Evolutionary conservation across 2,329 filamentous ascomycete genomes (phyloP), one percentile per base, ranked within the genome.

Genomic region (Arthrobotrys musiformis): DNA sequence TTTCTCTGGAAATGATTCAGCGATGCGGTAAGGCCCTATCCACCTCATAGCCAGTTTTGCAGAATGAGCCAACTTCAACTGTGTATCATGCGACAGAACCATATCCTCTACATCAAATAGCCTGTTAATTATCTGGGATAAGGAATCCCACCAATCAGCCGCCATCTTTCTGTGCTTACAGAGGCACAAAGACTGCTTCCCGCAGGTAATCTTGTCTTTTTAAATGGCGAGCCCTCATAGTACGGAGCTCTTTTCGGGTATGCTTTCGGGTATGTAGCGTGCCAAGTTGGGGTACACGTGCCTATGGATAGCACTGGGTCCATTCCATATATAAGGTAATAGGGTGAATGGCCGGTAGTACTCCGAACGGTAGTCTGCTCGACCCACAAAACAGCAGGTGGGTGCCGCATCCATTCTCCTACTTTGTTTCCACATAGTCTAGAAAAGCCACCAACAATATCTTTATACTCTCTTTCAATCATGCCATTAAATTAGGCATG

Each of bases 21-120:
- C 37, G 9, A 61, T 42, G 22, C 9, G 13, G 26, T 61, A 61
- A 17, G 56, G 56, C 9, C 26, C 54, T 60, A 37, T 60, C 54
- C 54, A 37, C 26, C 35, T 60, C 6, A 26, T 26, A 2, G 13
- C 11, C 19, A 37, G 26, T 42, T 60, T 60, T 5, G 30, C 35
- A 19, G 54, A 60, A 42, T 37, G 35, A 2, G 30, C 19, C 19
- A 42, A 37, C 35, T 60, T 42, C 28, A 37, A 28, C 54, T 60
- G 54, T 13, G 24, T 60, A 8, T 60, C 30, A 22, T 60, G 54
- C 28, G 37, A 15, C 24, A 60, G 54, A n/a, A 60, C 54, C 11
- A 61, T 61, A 40, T 61, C 56, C 4, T 13, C 56, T n/a, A 22
- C 37, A 19, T 4, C 2, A n/a, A n/a, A 40, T 1, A 61, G 15